These are phyloP conservation scores for Aspergillus wentii DNA, from an alignment of 495 filamentous ascomycete genomes.

Conservation along the genomic window DNA sequence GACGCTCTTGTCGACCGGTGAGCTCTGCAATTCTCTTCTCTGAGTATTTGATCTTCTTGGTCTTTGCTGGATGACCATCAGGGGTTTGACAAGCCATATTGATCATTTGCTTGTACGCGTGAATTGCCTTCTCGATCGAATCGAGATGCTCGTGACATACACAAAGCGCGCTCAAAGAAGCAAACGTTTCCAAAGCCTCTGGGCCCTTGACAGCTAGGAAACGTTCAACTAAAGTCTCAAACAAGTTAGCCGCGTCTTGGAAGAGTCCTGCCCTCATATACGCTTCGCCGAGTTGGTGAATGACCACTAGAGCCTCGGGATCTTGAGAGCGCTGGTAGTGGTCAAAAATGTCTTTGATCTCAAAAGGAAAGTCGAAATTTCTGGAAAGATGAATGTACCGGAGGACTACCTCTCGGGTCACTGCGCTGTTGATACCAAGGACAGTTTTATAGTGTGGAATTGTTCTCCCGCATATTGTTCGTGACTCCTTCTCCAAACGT, in stretches of 20 bases:
- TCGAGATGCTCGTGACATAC: conserved; percentile 24
- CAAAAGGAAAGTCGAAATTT: conserved; percentile 25
- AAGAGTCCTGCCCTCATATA: conserved; percentile 27
- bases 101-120: conserved; percentile 23
- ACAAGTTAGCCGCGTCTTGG: conserved; percentile 22
- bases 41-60: conserved; percentile 20
- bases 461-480: conserved; percentile 13
- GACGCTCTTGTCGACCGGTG: conserved; percentile 18
- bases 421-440: conserved; percentile 18
- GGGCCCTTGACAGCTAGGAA: conserved; percentile 17
- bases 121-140: conserved; percentile 22
- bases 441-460: conserved; percentile 24
- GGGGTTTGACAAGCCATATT: conserved; percentile 19
- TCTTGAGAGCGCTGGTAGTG: conserved; percentile 20
- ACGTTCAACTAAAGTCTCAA: conserved; percentile 22
- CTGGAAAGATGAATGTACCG: conserved; percentile 22
- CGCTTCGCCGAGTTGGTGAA: conserved; percentile 21
- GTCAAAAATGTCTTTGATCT: conserved; percentile 22
- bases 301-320: conserved; percentile 20
- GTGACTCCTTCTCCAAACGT: conserved; percentile 22
- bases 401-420: conserved; percentile 20
- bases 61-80: conserved; percentile 16
- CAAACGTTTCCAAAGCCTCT: conserved; percentile 22
- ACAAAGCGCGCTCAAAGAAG: conserved; percentile 25
- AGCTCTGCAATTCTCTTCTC: conserved; percentile 23